A percentile compares a stretch with the other conserved stretches of the same genome.
Conservation (phyloP, 768 basidiomycete species). For the Pleurotus salmoneostramineus region DNA sequence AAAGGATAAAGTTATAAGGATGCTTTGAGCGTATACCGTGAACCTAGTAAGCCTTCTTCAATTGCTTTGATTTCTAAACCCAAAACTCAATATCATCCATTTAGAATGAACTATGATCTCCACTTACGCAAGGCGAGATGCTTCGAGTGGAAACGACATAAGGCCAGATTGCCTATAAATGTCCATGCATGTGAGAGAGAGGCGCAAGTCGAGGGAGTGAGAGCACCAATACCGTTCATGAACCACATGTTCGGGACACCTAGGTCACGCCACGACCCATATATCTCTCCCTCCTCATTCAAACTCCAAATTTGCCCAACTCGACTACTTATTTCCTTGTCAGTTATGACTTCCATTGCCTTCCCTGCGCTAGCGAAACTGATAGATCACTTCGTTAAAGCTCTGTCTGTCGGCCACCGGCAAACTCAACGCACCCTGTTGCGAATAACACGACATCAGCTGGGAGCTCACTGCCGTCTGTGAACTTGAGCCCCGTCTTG, state of each 20-base stretch:
- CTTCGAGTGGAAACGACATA: conserved; percentile 65
- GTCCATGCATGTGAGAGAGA: neutral
- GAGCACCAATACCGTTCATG: conserved; percentile 44
- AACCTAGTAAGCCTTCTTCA: conserved; percentile 45
- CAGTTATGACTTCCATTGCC: conserved; percentile 40
- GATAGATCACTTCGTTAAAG: neutral
- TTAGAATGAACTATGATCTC: neutral
- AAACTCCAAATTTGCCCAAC: conserved; percentile 58
- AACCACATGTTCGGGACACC: conserved; percentile 55
- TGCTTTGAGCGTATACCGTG: conserved; percentile 13
- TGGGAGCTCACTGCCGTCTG: conserved; percentile 39
- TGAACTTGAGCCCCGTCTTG: conserved; percentile 40
- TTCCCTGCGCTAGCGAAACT: conserved; percentile 43
- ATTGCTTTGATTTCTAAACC: conserved; percentile 65
- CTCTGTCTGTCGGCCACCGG: neutral
- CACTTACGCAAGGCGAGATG: conserved; percentile 64
- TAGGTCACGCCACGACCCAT: conserved; percentile 43
- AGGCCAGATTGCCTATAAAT: conserved; percentile 46
- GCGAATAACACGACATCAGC: conserved; percentile 59
- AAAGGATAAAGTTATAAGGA: no score
- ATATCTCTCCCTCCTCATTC: conserved; percentile 60
- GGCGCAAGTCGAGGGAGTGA: neutral
- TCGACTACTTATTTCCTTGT: conserved; percentile 37
- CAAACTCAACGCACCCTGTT: conserved; percentile 39
- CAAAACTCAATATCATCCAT: neutral